Percentiles rank a stretch among this genome's conserved stretches.
phyloP scores from a whole-genome alignment of 768 basidiomycete genomes.

The Boletus sp. region DNA sequence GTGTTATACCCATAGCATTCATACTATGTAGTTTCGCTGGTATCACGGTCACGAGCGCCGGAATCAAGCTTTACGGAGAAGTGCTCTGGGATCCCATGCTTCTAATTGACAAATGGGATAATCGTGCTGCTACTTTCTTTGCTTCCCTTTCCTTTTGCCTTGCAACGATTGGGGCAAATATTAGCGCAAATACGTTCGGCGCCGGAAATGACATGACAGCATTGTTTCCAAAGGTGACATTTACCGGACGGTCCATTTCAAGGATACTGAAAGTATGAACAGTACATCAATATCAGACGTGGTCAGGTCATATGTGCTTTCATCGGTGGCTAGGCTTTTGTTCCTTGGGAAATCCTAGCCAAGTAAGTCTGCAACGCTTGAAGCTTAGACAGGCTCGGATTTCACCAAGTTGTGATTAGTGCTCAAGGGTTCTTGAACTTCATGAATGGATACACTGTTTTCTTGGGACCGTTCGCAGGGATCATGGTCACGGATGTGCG shows the following conservation, averaged over 20 bases:
- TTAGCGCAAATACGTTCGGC: conserved; percentile 73
- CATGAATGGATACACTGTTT: conserved; percentile 83
- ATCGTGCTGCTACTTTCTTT: conserved; percentile 85
- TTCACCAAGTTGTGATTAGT: conserved; percentile 4
- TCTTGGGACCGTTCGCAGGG: conserved; percentile 82
- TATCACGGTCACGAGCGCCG: conserved; percentile 77
- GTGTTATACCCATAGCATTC: conserved; percentile 79
- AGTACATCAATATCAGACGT: conserved; percentile 33
- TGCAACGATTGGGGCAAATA: conserved; percentile 69
- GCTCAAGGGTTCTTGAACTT: conserved; percentile 74
- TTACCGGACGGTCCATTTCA: background rate
- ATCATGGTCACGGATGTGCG: conserved; percentile 63
- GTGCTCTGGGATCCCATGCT: conserved; percentile 73
- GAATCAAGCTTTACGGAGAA: conserved; percentile 65
- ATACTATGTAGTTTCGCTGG: conserved; percentile 76
- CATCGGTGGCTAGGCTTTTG: conserved; percentile 71
- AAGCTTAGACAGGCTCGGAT: background rate
- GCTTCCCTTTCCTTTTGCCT: conserved; percentile 69
- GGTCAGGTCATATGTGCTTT: conserved; percentile 30
- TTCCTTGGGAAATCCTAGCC: conserved; percentile 81
- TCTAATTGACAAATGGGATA: conserved; percentile 80
- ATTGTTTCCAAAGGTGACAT: conserved; percentile 52
- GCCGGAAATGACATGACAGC: conserved; percentile 87
- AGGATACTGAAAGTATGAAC: conserved; percentile 1
- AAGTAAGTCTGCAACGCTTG: conserved; percentile 23